A percentile compares a stretch with the other conserved stretches of the same genome.
These are phyloP conservation scores for Trichoderma aggressivum DNA, from an alignment of 2,329 filamentous ascomycete species.

Conservation along the genomic window DNA sequence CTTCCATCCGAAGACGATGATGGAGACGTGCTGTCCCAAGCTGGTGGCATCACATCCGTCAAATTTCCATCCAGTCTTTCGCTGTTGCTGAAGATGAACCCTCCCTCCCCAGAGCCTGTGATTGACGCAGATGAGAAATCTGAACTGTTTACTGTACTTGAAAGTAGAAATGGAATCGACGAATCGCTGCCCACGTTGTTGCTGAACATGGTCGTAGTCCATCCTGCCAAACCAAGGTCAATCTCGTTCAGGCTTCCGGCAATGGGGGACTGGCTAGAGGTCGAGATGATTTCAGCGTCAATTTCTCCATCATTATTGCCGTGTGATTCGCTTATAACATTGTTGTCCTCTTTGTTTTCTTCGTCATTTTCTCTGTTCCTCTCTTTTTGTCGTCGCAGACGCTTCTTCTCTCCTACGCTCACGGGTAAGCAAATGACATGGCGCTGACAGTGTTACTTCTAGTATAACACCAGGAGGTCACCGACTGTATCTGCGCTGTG, in stretches of 20 bases:
- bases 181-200: slow-evolving; percentile 17
- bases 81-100: neutral
- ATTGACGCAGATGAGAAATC: slow-evolving; percentile 11
- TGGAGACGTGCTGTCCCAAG: slow-evolving; percentile 23
- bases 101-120: slow-evolving; percentile 11
- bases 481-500: slow-evolving; percentile 52
- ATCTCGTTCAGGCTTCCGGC: slow-evolving; percentile 22
- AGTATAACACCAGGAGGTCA: neutral
- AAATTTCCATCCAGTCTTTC: neutral
- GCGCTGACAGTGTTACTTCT: neutral
- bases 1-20: slow-evolving; percentile 25
- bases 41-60: slow-evolving; percentile 19
- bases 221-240: slow-evolving; percentile 25
- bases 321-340: neutral
- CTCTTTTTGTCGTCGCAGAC: slow-evolving; percentile 28
- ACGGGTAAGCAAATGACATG: neutral
- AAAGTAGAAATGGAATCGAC: slow-evolving; percentile 19
- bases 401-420: slow-evolving; percentile 33
- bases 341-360: neutral
- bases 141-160: slow-evolving; percentile 15
- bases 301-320: slow-evolving; percentile 1
- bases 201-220: slow-evolving; percentile 24
- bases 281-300: neutral
- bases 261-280: neutral
- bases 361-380: neutral